Conservation (phyloP, 1,139 yeast species). For the Martiniozyma asiatica region DNA sequence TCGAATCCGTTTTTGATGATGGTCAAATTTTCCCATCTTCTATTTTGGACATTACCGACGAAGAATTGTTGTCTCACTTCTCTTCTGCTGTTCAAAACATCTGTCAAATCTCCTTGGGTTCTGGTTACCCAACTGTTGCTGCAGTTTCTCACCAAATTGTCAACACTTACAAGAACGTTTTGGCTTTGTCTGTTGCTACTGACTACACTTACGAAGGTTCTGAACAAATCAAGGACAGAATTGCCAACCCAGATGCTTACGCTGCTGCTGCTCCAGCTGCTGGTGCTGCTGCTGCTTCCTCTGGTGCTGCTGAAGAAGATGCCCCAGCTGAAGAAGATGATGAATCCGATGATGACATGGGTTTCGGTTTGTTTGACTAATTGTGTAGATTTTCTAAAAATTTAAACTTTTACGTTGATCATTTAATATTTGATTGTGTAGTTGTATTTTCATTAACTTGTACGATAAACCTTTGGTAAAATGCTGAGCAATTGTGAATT, state of each 20-base stretch:
- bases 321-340: slow-evolving; percentile 70
- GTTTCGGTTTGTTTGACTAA: slow-evolving; percentile 98
- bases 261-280: slow-evolving; percentile 94
- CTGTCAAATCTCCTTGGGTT: slow-evolving; percentile 93
- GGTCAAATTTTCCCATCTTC: slow-evolving; percentile 97
- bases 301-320: slow-evolving; percentile 66
- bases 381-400: slow-evolving; percentile 14
- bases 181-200: slow-evolving; percentile 96
- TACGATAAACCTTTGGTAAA: no score
- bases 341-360: slow-evolving; percentile 74
- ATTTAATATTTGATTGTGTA: no score
- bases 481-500: no score
- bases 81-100: slow-evolving; percentile 86
- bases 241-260: slow-evolving; percentile 99
- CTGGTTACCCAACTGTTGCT: slow-evolving; percentile 99
- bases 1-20: slow-evolving; percentile 94
- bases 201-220: slow-evolving; percentile 99
- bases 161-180: slow-evolving; percentile 98
- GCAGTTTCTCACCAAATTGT: slow-evolving; percentile 98
- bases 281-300: slow-evolving; percentile 50
- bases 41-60: slow-evolving; percentile 97
- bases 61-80: slow-evolving; percentile 87
- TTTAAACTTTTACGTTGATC: no score
- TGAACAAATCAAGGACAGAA: slow-evolving; percentile 97
- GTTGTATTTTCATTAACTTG: no score